A percentile compares a stretch with the other conserved stretches of the same genome.
Evolutionary conservation across 805 yeast genomes (phyloP).

Genomic region (Barnettozyma populi): DNA sequence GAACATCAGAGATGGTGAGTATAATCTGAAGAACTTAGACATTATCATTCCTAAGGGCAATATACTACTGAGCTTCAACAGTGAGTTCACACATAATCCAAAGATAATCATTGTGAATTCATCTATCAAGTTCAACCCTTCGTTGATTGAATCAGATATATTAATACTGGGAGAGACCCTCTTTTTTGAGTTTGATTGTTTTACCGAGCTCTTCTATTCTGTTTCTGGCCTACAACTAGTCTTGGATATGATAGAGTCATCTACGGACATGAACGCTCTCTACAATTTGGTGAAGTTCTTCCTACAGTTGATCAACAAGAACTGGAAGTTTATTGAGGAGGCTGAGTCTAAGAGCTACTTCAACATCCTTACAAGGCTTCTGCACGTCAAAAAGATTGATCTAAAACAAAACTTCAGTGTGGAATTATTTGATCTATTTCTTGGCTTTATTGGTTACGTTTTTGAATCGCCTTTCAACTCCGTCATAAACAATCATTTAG

Average conservation of each 20-base stretch:
- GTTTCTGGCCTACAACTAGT: conserved; percentile 49
- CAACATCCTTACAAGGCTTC: conserved; percentile 47
- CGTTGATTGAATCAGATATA: neutral
- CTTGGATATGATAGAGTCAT: conserved; percentile 40
- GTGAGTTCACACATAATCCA: conserved; percentile 3
- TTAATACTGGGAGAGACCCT: conserved; percentile 11
- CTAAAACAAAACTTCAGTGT: conserved; percentile 27
- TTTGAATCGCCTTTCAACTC: conserved; percentile 47
- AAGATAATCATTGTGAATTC: neutral
- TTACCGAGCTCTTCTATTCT: conserved; percentile 22
- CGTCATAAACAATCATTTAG: conserved; percentile 46
- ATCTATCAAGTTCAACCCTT: neutral
- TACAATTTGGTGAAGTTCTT: conserved; percentile 35
- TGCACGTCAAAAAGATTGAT: conserved; percentile 38
- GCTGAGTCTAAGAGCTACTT: conserved; percentile 59
- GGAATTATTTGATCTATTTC: conserved; percentile 43
- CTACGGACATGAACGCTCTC: conserved; percentile 32
- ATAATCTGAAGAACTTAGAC: conserved; percentile 15
- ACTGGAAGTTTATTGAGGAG: conserved; percentile 49
- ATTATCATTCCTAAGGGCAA: conserved; percentile 15
- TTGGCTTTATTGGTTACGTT: conserved; percentile 54
- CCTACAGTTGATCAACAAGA: conserved; percentile 37
- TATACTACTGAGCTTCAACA: conserved; percentile 17
- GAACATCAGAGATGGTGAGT: conserved; percentile 17
- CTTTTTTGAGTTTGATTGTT: conserved; percentile 5